Evolutionary conservation across 805 yeast species (phyloP).

Genomic region (Starmerella gropengiesseri): DNA sequence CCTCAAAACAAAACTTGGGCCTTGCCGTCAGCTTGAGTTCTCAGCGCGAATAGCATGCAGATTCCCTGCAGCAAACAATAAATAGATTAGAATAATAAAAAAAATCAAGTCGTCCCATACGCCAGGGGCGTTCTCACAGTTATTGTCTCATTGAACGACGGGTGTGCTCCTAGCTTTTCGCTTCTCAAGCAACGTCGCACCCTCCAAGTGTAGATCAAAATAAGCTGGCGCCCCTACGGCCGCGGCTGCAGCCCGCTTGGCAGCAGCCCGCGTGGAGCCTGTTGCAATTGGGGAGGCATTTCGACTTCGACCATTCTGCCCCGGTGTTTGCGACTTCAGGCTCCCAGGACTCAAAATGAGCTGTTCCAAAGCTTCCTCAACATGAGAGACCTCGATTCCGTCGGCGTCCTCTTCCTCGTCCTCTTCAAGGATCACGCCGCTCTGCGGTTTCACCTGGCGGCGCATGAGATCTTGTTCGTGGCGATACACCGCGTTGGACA

Average conservation of each 20-base stretch:
- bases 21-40: too few species aligned
- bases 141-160: conserved; percentile 8
- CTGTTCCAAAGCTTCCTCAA: conserved; percentile 17
- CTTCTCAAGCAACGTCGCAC: conserved; percentile 52
- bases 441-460: conserved; percentile 21
- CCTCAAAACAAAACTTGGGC: too few species aligned
- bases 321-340: not conserved
- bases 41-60: too few species aligned
- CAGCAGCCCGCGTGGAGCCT: conserved; percentile 18
- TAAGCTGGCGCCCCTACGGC: conserved; percentile 13
- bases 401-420: conserved; percentile 32
- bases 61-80: too few species aligned
- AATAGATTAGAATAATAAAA: conserved; percentile 4
- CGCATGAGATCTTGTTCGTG: conserved; percentile 52
- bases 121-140: too few species aligned
- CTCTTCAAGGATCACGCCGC: conserved; percentile 26
- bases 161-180: conserved; percentile 20
- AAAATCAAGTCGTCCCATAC: too few species aligned
- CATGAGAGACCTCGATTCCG: conserved; percentile 18
- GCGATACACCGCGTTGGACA: conserved; percentile 76
- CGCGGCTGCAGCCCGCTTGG: conserved; percentile 13
- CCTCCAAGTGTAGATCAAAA: conserved; percentile 52
- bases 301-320: not conserved
- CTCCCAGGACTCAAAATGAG: conserved; percentile 10
- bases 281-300: conserved; percentile 8